Evolutionary conservation across 768 basidiomycete genomes (phyloP), one percentile per base, ranked within the genome.

Genomic region (Neoboletus magnificus): DNA sequence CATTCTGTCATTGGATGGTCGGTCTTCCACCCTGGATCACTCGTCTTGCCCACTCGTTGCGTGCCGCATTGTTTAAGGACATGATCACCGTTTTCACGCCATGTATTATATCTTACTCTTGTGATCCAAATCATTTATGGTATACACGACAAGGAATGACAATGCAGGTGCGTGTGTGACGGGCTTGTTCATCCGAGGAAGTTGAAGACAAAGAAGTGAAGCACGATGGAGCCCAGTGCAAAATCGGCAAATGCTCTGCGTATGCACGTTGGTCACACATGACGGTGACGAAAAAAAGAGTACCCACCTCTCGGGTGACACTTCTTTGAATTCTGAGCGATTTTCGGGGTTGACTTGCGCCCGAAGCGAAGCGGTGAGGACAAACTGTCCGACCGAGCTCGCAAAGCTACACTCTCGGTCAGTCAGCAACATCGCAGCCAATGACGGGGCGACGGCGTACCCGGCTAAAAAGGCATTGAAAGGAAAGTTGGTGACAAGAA

Each of bases 131-230:
- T 35, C 3, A 36, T 37, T 25, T 16, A 20, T 36, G 54, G 30
- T 36, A 35, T 29, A 20, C 48, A 29, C 16, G 16, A 23, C 48
- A 15, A 27, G 23, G 20, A 32, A 22, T 9, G 44, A 45, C 13
- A 4, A 22, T 2, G 41, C 22, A 42, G 23, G 18, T 8, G 25
- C 8, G 4, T 9, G 9, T 16, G 22, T 47, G 15, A 3, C 33
- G 22, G 33, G 36, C 25, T 13, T 20, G 35, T 54, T 74, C 72
- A 98, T 71, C 96, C 97, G 15, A 99, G 81, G 81, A 97, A 98
- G 75, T 98, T 98, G 81, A 87, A 98, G 57, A 97, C 95, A 71
- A 98, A 99, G 78, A 98, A 94, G 73, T 99, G 97, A 33, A 99
- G 79, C 37, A 98, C 85, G 59, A 98, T 87, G 3, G 93, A 95